A percentile compares a stretch with the other conserved stretches of the same genome.
Conservation (phyloP, 129 eudicot genomes). For the carrot (Daucus carota) region DH1_v3.0 NC_030388.2:25484501-25485000, state of each 20-base stretch:
- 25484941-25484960: background rate
- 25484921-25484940: background rate
- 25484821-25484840: background rate
- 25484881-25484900: background rate
- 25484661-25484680: background rate
- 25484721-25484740: background rate
- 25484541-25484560: background rate
- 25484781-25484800: background rate
- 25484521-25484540: background rate
- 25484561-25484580: background rate
- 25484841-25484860: conserved; percentile 5
- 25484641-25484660: background rate
- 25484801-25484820: background rate
- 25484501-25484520: background rate
- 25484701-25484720: background rate
- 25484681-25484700: background rate
- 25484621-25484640: background rate
- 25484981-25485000: background rate
- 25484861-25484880: background rate
- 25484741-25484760: background rate
- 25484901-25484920: background rate
- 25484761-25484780: background rate
- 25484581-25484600: background rate
- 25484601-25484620: conserved; percentile 1
- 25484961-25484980: background rate